phyloP scores from a whole-genome alignment of 2,329 filamentous ascomycete genomes.

The Colletotrichum echinochloae region DNA sequence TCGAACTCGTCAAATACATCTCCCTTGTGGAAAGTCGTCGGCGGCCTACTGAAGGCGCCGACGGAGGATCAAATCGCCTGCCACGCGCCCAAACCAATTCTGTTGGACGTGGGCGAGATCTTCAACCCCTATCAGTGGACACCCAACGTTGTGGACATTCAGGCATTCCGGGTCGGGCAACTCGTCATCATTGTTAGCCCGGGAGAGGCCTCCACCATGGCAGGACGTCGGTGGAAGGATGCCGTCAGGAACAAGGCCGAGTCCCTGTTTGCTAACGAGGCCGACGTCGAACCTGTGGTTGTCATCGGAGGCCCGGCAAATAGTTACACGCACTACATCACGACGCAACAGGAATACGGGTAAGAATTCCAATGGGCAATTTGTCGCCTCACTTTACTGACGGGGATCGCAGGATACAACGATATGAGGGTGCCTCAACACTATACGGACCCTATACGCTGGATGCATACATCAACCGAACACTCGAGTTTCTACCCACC shows the following conservation, averaged over 20 bases:
- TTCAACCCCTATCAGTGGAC: conserved; percentile 83
- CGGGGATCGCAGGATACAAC: conserved; percentile 66
- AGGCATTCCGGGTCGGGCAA: conserved; percentile 85
- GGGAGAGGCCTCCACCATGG: conserved; percentile 92
- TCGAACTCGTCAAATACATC: conserved; percentile 76
- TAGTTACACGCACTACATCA: conserved; percentile 84
- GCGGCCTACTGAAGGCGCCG: conserved; percentile 76
- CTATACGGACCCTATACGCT: conserved; percentile 87
- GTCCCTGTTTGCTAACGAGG: conserved; percentile 55
- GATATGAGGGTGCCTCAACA: conserved; percentile 92
- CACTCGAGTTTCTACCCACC: conserved; percentile 48
- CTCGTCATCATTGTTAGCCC: conserved; percentile 87
- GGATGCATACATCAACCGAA: conserved; percentile 88
- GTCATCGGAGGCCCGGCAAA: conserved; percentile 90
- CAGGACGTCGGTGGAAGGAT: conserved; percentile 85
- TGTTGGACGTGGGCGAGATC: conserved; percentile 87
- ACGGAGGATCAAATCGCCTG: conserved; percentile 77
- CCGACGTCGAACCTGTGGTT: conserved; percentile 69
- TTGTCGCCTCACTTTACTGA: conserved; percentile 45
- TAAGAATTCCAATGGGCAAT: conserved; percentile 45
- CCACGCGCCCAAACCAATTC: conserved; percentile 84
- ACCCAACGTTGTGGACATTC: conserved; percentile 90
- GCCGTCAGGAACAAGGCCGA: conserved; percentile 69
- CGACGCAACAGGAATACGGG: conserved; percentile 74
- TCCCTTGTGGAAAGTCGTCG: conserved; percentile 82